Conservation (phyloP, 371 early-diverging fungal species). For the Zopfochytrium polystomum region DNA sequence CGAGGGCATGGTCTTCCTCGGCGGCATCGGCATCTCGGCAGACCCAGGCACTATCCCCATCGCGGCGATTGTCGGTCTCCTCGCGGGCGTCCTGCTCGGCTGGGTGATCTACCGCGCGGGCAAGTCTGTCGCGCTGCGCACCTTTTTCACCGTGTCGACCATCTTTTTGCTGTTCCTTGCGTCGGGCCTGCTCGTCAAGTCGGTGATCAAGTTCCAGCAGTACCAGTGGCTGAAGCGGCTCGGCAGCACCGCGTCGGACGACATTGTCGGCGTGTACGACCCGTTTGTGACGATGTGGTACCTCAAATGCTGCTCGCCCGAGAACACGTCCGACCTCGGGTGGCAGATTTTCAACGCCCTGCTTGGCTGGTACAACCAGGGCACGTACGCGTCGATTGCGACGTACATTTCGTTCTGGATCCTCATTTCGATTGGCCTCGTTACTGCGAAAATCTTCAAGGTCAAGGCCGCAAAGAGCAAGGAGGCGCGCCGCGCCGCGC, state of each 20-base stretch:
- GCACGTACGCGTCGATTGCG: conserved; percentile 65
- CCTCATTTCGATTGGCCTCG: conserved; percentile 47
- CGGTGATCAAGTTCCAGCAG: conserved; percentile 59
- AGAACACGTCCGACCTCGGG: conserved; percentile 50
- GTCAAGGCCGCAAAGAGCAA: no score
- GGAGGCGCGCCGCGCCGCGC: no score
- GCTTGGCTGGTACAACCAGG: conserved; percentile 74
- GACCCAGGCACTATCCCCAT: conserved; percentile 69
- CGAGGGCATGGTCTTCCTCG: conserved; percentile 77
- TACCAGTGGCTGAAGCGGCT: conserved; percentile 35
- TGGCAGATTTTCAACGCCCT: conserved; percentile 73
- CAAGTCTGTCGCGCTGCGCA: conserved; percentile 58
- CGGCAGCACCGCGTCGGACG: conserved; percentile 13
- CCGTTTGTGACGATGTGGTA: conserved; percentile 29
- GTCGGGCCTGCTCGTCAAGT: conserved; percentile 68
- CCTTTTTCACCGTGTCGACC: conserved; percentile 74
- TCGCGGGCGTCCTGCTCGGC: conserved; percentile 66
- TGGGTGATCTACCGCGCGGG: conserved; percentile 62
- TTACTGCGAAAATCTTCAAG: conserved; percentile 34
- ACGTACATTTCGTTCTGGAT: conserved; percentile 77
- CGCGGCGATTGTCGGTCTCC: conserved; percentile 65
- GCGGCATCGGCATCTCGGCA: conserved; percentile 59
- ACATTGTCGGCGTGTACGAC: neutral
- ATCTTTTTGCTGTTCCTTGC: conserved; percentile 70
- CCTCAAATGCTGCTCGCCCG: conserved; percentile 54